These are phyloP conservation scores for Aspergillus aculeatinus DNA, from an alignment of 2,329 filamentous ascomycete genomes.

Conservation along the genomic window DNA sequence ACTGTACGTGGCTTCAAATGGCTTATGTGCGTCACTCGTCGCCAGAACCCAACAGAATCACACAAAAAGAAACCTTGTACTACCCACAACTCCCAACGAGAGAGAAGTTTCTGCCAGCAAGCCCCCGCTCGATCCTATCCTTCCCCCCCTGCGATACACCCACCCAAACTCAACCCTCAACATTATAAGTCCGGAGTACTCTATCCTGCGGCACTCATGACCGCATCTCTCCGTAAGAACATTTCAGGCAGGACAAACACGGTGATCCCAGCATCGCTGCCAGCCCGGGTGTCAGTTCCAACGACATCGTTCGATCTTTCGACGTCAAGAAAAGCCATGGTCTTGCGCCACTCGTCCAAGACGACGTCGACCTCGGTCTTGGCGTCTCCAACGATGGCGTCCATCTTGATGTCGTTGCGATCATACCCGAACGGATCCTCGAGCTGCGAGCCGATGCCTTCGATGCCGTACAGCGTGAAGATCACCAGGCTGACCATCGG, in stretches of 20 bases:
- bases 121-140: too few relatives aligned
- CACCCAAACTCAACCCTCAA: not conserved
- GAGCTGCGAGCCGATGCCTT: constrained; percentile 62
- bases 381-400: constrained; percentile 62
- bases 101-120: too few relatives aligned
- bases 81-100: too few relatives aligned
- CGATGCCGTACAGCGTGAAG: constrained; percentile 65
- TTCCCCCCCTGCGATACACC: too few relatives aligned
- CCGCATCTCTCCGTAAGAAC: constrained; percentile 24
- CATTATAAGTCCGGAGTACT: not conserved
- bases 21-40: too few relatives aligned
- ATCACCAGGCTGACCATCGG: constrained; percentile 59
- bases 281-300: not conserved
- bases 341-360: constrained; percentile 57
- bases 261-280: not conserved
- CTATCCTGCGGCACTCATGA: not conserved
- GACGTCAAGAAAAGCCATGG: constrained; percentile 20
- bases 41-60: too few relatives aligned
- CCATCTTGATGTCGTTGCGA: constrained; percentile 67
- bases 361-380: constrained; percentile 58
- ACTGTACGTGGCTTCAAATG: too few relatives aligned
- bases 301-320: not conserved
- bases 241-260: constrained; percentile 30
- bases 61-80: too few relatives aligned
- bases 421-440: constrained; percentile 68